phyloP scores from a whole-genome alignment of 1,284 basidiomycete species.

The Mycocalia duriaeana region DNA sequence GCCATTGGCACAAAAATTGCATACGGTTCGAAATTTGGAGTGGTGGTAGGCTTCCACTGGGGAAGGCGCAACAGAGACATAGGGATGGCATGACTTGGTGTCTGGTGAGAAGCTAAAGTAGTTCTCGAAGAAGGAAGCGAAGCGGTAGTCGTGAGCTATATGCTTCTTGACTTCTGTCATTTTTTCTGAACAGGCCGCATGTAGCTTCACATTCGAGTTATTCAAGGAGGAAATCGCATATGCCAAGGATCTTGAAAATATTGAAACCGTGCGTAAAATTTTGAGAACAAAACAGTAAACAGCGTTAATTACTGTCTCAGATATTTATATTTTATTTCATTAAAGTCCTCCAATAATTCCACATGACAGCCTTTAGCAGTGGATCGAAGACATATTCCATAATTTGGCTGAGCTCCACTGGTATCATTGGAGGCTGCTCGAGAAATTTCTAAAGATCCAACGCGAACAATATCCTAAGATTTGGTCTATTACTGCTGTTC shows the following conservation, averaged over 20 bases:
- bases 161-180: too few species aligned
- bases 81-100: too few species aligned
- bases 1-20: too few species aligned
- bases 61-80: too few species aligned
- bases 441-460: slow-evolving; percentile 82
- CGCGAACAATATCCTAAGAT: slow-evolving; percentile 86
- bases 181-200: too few species aligned
- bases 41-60: too few species aligned
- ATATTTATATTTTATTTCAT: slow-evolving; percentile 76
- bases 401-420: slow-evolving; percentile 80
- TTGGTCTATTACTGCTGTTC: slow-evolving; percentile 78
- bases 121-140: too few species aligned
- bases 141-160: too few species aligned
- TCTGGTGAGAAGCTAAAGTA: too few species aligned
- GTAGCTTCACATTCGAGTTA: slow-evolving; percentile 87
- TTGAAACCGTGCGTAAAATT: slow-evolving; percentile 58
- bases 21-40: too few species aligned
- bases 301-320: slow-evolving; percentile 32
- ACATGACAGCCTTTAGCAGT: slow-evolving; percentile 66
- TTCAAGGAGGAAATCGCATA: slow-evolving; percentile 96
- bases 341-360: slow-evolving; percentile 78
- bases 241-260: slow-evolving; percentile 87
- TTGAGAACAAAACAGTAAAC: not conserved
- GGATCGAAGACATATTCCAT: slow-evolving; percentile 89
- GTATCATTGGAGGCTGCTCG: slow-evolving; percentile 72